These are phyloP conservation scores for Fusarium poae DNA, from an alignment of 2,329 filamentous ascomycete species.

Conservation along the genomic window DNA sequence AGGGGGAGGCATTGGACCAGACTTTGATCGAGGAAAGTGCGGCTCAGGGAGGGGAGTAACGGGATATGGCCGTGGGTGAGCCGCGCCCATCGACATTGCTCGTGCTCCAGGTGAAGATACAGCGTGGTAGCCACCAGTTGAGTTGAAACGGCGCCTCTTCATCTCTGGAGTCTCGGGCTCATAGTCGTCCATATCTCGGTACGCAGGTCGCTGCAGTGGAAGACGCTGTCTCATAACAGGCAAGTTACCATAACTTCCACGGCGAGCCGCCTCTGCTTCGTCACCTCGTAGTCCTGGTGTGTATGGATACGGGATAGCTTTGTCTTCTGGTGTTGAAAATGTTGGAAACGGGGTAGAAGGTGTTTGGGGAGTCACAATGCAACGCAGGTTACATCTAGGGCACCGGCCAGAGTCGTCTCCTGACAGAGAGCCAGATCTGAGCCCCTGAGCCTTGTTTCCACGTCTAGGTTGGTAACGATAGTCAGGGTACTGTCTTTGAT, in stretches of 20 bases:
- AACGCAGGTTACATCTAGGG: constrained; percentile 77
- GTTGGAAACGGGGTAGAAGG: constrained; percentile 63
- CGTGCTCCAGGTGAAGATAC: constrained; percentile 38
- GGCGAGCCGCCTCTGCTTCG: constrained; percentile 46
- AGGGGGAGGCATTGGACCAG: constrained; percentile 66
- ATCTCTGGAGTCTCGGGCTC: constrained; percentile 62
- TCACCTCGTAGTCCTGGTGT: constrained; percentile 38
- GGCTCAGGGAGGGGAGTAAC: constrained; percentile 50
- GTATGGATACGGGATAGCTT: constrained; percentile 42
- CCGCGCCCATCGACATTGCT: constrained; percentile 40
- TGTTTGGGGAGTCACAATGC: constrained; percentile 72
- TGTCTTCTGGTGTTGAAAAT: constrained; percentile 50
- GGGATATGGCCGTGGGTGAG: constrained; percentile 44
- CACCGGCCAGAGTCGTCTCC: constrained; percentile 71
- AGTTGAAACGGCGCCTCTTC: constrained; percentile 73
- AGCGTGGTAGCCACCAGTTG: constrained; percentile 53
- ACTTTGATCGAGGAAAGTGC: constrained; percentile 51
- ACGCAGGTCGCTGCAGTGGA: constrained; percentile 39
- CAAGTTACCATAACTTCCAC: constrained; percentile 48
- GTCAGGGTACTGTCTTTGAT: constrained; percentile 89
- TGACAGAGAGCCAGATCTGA: constrained; percentile 51
- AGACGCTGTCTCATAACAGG: constrained; percentile 43
- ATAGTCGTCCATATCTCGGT: constrained; percentile 54
- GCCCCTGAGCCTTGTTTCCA: constrained; percentile 56
- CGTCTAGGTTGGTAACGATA: constrained; percentile 94